phyloP scores from a whole-genome alignment of 768 basidiomycete genomes.

The Leucogyrophana mollusca region DNA sequence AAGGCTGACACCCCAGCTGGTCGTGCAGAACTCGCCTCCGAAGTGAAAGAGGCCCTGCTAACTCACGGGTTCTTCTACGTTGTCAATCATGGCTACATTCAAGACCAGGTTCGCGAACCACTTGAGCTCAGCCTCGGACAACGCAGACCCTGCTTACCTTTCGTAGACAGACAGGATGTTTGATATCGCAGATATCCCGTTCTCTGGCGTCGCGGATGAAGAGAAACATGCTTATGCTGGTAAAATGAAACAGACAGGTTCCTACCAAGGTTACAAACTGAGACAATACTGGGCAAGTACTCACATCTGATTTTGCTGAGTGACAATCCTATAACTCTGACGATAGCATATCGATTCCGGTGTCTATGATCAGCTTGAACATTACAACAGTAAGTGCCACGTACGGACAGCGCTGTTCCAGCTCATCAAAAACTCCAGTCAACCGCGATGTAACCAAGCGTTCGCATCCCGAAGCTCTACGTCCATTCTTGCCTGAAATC shows the following conservation, averaged over 20 bases:
- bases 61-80: slow-evolving; percentile 43
- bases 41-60: slow-evolving; percentile 47
- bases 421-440: slow-evolving; percentile 32
- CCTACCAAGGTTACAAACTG: slow-evolving; percentile 56
- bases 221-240: slow-evolving; percentile 32
- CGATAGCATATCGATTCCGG: slow-evolving; percentile 61
- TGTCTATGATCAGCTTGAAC: slow-evolving; percentile 61
- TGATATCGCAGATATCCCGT: slow-evolving; percentile 35
- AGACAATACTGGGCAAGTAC: slow-evolving; percentile 50
- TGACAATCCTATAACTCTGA: neutral
- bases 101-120: slow-evolving; percentile 28
- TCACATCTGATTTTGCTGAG: neutral
- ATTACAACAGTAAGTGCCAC: slow-evolving; percentile 52
- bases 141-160: no score
- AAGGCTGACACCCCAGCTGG: slow-evolving; percentile 36
- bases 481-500: slow-evolving; percentile 54
- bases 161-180: slow-evolving; percentile 31
- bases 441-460: slow-evolving; percentile 47
- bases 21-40: slow-evolving; percentile 34
- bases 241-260: slow-evolving; percentile 39
- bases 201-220: slow-evolving; percentile 29
- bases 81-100: slow-evolving; percentile 35
- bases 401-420: neutral
- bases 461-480: slow-evolving; percentile 46
- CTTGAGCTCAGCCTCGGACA: neutral